phyloP scores from a whole-genome alignment of 2,329 filamentous ascomycete genomes.

The Neofusicoccum parvum region DNA sequence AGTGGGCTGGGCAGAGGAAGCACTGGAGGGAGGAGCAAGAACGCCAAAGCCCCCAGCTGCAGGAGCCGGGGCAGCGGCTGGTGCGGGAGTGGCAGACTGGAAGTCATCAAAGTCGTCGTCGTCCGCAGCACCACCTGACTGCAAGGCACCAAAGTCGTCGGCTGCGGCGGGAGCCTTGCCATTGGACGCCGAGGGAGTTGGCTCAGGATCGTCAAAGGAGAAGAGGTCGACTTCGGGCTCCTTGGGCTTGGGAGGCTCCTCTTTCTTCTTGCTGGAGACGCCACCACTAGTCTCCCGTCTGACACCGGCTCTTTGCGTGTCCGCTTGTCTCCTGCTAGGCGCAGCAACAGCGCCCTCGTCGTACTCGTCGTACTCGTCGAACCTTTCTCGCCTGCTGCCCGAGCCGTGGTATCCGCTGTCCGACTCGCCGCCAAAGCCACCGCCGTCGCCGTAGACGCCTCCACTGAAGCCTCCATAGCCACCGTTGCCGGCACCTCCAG shows the following conservation, averaged over 20 bases:
- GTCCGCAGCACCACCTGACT: slow-evolving; percentile 59
- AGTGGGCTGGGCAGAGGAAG: slow-evolving; percentile 43
- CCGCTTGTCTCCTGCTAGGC: slow-evolving; percentile 56
- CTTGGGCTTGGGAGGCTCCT: slow-evolving; percentile 75
- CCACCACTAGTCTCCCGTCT: slow-evolving; percentile 40
- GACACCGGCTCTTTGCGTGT: slow-evolving; percentile 35
- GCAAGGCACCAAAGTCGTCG: slow-evolving; percentile 47
- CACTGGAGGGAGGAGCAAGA: slow-evolving; percentile 29
- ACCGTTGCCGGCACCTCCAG: slow-evolving; percentile 34
- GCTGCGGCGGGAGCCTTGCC: slow-evolving; percentile 46
- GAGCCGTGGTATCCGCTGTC: slow-evolving; percentile 59
- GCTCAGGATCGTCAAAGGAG: slow-evolving; percentile 74
- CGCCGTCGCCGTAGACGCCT: slow-evolving; percentile 90
- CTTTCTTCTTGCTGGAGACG: slow-evolving; percentile 56
- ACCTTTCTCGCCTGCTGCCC: slow-evolving; percentile 71
- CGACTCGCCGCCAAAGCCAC: slow-evolving; percentile 81
- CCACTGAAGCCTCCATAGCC: slow-evolving; percentile 70
- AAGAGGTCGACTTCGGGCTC: slow-evolving; percentile 91
- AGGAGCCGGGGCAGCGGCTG: slow-evolving; percentile 31
- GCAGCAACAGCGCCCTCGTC: slow-evolving; percentile 70
- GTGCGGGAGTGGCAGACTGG: slow-evolving; percentile 74
- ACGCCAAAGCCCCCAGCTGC: slow-evolving; percentile 32
- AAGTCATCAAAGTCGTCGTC: slow-evolving; percentile 99
- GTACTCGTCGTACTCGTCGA: slow-evolving; percentile 96
- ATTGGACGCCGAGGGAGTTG: slow-evolving; percentile 48